phyloP scores from a whole-genome alignment of 805 yeast species.

The Ogataea ramenticola region DNA sequence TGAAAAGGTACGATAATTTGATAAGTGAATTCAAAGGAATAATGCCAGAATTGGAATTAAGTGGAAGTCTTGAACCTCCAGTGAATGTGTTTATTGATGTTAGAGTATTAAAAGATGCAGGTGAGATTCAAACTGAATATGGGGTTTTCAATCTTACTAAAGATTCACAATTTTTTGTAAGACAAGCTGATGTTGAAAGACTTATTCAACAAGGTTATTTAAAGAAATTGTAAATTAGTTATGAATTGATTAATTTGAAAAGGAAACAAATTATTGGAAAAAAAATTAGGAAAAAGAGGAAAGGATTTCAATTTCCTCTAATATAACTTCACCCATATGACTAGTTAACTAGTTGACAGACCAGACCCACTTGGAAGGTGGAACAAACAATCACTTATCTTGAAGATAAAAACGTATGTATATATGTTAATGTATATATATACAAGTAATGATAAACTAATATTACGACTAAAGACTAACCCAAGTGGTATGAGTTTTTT shows the following conservation, averaged over 20 bases:
- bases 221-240: constrained; percentile 40
- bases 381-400: too few species aligned
- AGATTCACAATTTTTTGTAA: constrained; percentile 88
- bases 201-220: constrained; percentile 90
- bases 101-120: constrained; percentile 87
- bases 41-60: constrained; percentile 75
- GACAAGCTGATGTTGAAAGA: constrained; percentile 91
- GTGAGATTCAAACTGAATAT: constrained; percentile 95
- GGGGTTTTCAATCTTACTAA: constrained; percentile 91
- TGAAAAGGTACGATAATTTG: constrained; percentile 61
- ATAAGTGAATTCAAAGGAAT: constrained; percentile 71
- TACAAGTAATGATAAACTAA: too few species aligned
- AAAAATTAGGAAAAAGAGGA: too few species aligned
- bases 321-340: too few species aligned
- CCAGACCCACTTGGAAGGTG: too few species aligned
- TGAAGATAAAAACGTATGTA: too few species aligned
- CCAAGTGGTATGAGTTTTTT: constrained; percentile 67
- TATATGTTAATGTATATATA: too few species aligned
- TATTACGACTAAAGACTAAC: too few species aligned
- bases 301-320: too few species aligned
- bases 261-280: too few species aligned
- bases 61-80: constrained; percentile 90
- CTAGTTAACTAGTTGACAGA: too few species aligned
- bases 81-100: constrained; percentile 89
- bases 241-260: background rate